Base-by-base conservation (phyloP, 306 rosid genomes). In the Abrus pulchellus region DNA sequence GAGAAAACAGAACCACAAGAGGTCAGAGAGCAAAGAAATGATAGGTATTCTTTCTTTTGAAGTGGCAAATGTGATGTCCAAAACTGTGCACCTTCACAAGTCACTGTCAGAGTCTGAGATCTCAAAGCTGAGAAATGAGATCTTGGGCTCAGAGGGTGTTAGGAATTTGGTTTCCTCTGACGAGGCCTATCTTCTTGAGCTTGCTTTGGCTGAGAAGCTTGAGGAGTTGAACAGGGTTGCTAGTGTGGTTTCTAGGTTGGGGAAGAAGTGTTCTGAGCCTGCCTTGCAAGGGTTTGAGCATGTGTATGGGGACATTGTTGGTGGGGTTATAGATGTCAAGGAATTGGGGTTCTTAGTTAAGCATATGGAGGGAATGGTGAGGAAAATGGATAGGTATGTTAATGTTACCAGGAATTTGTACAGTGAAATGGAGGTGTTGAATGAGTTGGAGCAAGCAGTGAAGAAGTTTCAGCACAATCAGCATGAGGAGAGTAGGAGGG, bases 381-480 rank as follows among this genome's bases (percentile, higher is more conserved):
- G 87, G 92, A 94, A 89, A 79, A 87, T 94, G 98, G 97, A 94
- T 90, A 90, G 96, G 89, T 89, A 83, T 77, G 92, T 94, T 68
- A 90, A 52, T 82, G 90, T 86, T 0, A 94, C 98, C 1, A 87
- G 89, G 59, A 94, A 83, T 76, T 86, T 94, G 87, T 92, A 90
- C 61, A 83, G 85, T 43, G 97, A 94, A 82, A 77, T 94, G 97
- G 97, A 92, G 87, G 97, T 91, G 14, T 72, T 92, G 90, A 92
- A 85, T 82, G 97, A 92, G 71, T 54, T 92, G 85, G 96, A 94
- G 80, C 94, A 89, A 68, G 93, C 89, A 28, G 90, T 87, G 49
- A 94, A 89, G 90, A 94, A 94, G 87, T 94, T 94, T 81, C 97
- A 94, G 86, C 66, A 92, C 74, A 94, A 90, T 62, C 98, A 94